Evolutionary conservation across 768 basidiomycete species (phyloP).

Genomic region (Trichaptum fuscoviolaceum): DNA sequence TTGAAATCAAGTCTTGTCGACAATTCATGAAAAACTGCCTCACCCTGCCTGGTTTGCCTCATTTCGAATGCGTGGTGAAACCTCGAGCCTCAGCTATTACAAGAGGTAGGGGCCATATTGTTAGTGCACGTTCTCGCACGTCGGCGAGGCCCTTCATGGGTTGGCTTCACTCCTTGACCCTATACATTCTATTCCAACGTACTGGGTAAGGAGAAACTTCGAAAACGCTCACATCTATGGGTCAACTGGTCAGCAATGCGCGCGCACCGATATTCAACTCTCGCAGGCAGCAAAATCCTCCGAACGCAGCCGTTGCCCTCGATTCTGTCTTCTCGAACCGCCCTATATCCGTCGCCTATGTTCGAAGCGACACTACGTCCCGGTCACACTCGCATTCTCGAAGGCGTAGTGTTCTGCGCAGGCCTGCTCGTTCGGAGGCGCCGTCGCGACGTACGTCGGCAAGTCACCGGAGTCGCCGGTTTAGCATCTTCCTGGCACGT

Average conservation of each 20-base stretch:
- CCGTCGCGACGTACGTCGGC: background rate
- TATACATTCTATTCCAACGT: background rate
- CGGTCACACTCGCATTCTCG: background rate
- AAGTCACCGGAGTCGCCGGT: background rate
- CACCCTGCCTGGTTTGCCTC: background rate
- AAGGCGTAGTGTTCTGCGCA: background rate
- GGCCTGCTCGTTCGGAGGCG: background rate
- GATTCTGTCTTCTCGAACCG: background rate
- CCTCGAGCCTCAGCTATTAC: background rate
- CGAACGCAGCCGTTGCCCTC: background rate
- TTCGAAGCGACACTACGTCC: background rate
- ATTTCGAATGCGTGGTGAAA: background rate
- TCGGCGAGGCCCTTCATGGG: background rate
- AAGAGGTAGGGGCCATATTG: background rate
- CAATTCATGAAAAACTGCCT: background rate
- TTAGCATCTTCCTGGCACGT: background rate
- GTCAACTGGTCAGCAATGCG: background rate
- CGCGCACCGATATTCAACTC: background rate
- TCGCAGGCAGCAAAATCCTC: background rate
- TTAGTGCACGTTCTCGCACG: background rate
- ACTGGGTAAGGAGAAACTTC: background rate
- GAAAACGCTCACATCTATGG: background rate
- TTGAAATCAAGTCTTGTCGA: background rate
- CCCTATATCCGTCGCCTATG: background rate
- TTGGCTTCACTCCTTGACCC: background rate